Evolutionary conservation across 1,284 basidiomycete genomes (phyloP).

Genomic region (Violaceomyces palustris): DNA sequence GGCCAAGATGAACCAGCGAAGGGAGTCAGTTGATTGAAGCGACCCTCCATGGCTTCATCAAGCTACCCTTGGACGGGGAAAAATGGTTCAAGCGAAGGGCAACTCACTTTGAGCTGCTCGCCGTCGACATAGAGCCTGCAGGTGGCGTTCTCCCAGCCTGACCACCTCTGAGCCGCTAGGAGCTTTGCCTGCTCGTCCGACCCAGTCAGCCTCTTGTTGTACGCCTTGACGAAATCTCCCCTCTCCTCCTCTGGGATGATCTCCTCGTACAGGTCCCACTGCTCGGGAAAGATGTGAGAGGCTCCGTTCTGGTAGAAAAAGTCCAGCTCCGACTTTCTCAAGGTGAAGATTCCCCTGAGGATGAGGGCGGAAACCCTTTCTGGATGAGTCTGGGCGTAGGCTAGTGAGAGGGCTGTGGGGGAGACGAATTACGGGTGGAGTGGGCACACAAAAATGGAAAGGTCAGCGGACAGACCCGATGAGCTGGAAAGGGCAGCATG

Average conservation of each 20-base stretch:
- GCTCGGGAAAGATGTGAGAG: constrained; percentile 49
- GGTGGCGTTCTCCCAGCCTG: constrained; percentile 48
- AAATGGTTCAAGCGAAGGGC: no score
- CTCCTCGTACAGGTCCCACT: constrained; percentile 61
- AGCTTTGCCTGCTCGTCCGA: constrained; percentile 65
- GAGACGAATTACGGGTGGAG: not conserved
- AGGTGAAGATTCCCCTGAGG: constrained; percentile 84
- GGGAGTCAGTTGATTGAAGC: no score
- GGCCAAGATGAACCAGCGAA: no score
- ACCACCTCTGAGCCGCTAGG: constrained; percentile 76
- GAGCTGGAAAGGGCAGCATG: not conserved
- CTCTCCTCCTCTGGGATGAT: constrained; percentile 76
- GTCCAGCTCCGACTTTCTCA: constrained; percentile 72
- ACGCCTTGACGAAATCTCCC: constrained; percentile 73
- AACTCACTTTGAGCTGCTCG: constrained; percentile 32
- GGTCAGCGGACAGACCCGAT: not conserved
- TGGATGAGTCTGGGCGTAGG: constrained; percentile 81
- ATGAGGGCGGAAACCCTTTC: constrained; percentile 73
- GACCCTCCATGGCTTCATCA: no score
- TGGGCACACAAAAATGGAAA: not conserved
- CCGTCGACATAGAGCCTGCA: constrained; percentile 43
- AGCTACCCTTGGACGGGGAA: no score
- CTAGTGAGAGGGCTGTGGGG: constrained; percentile 72
- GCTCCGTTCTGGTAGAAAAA: constrained; percentile 87
- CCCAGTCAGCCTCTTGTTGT: constrained; percentile 72